Conservation (phyloP, 1,284 basidiomycete species). For the Moniliophthora roreri region DNA sequence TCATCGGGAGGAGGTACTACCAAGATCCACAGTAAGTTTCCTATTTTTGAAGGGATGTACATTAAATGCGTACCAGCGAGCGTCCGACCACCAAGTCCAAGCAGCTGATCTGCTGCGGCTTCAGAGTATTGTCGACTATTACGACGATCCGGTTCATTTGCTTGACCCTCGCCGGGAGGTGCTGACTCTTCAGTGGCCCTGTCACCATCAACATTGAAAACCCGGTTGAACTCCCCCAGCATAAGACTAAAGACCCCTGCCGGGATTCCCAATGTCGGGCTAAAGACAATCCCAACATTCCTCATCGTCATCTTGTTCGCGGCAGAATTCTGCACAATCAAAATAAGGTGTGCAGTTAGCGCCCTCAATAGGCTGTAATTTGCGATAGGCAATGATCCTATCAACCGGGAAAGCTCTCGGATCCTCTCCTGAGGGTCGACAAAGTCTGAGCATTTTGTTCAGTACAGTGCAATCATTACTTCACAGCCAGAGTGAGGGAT, state of each 20-base stretch:
- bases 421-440: constrained; percentile 88
- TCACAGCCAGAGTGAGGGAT: constrained; percentile 1
- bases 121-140: constrained; percentile 81
- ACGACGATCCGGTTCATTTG: constrained; percentile 45
- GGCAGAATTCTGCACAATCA: constrained; percentile 88
- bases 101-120: constrained; percentile 73
- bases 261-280: constrained; percentile 92
- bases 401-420: constrained; percentile 81
- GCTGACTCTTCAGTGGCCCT: constrained; percentile 32
- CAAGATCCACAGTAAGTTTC: constrained; percentile 18
- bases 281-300: constrained; percentile 98
- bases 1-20: constrained; percentile 54
- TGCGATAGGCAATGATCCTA: constrained; percentile 83
- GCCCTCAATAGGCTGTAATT: constrained; percentile 95
- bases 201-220: constrained; percentile 75
- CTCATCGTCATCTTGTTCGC: constrained; percentile 99
- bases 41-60: constrained; percentile 12
- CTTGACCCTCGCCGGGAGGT: constrained; percentile 21
- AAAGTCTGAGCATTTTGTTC: constrained; percentile 58
- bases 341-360: constrained; percentile 92
- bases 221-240: constrained; percentile 87
- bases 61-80: constrained; percentile 50
- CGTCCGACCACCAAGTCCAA: constrained; percentile 69
- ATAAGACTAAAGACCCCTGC: constrained; percentile 93
- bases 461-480: constrained; percentile 7